A percentile compares a stretch with the other conserved stretches of the same genome.
Evolutionary conservation across 139 green algal species (phyloP).

Genomic region (Chlamydomonas incerta): DNA sequence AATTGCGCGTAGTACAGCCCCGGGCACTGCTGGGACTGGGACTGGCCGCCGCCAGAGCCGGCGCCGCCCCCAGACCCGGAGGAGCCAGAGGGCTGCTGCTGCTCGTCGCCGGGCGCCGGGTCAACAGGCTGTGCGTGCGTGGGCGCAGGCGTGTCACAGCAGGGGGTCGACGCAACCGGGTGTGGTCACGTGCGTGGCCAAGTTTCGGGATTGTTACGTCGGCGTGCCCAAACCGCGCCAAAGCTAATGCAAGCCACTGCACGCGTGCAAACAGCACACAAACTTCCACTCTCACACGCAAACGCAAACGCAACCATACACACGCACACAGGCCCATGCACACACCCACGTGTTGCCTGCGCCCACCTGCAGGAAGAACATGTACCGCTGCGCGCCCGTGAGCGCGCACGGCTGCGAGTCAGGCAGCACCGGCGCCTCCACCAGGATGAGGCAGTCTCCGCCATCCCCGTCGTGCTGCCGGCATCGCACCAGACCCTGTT

Average conservation of each 20-base stretch:
- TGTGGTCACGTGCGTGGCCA: too few relatives aligned
- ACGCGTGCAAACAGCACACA: neutral
- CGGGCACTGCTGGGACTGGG: neutral
- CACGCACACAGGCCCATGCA: too few relatives aligned
- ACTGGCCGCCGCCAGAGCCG: too few relatives aligned
- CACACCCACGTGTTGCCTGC: neutral
- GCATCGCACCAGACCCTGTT: constrained; percentile 41
- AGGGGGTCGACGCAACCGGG: too few relatives aligned
- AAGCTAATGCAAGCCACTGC: too few relatives aligned
- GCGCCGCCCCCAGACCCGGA: neutral
- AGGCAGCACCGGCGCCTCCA: constrained; percentile 22
- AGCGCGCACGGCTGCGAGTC: constrained; percentile 39
- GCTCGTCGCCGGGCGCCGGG: too few relatives aligned
- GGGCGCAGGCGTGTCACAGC: too few relatives aligned
- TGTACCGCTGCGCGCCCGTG: constrained; percentile 43
- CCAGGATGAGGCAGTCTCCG: constrained; percentile 47
- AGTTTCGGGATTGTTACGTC: too few relatives aligned
- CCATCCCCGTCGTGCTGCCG: constrained; percentile 34
- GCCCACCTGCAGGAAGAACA: constrained; percentile 44
- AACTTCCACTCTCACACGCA: neutral
- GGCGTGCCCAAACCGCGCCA: neutral
- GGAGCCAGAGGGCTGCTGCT: too few relatives aligned
- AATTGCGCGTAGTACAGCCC: constrained; percentile 47
- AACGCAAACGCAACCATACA: neutral
- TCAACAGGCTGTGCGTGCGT: too few relatives aligned